Evolutionary conservation across 2,329 filamentous ascomycete species (phyloP), one percentile per base, ranked within the genome.

Genomic region (Fusarium albidum): DNA sequence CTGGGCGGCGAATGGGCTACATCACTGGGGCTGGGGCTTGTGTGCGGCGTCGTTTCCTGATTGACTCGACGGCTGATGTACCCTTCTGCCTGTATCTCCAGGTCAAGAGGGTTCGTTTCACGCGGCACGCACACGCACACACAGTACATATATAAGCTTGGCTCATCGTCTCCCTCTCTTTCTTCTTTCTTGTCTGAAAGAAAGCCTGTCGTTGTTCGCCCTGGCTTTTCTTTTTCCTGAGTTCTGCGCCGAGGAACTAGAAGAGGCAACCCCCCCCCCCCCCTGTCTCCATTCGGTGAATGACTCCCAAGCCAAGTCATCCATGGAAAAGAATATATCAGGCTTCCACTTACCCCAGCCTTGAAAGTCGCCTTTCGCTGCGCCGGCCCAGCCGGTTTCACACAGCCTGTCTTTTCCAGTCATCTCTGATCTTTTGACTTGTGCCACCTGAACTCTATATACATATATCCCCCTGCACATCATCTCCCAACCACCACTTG

Each of bases 61-160:
- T 17, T 39, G 41, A 13, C 15, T 15, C 25, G 38, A 55, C 40
- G 47, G 50, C 57, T 59, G 57, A 58, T 60, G 47, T 34, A 39
- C 47, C 41, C 51, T 35, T 55, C 49, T 63, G 59, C 43, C 34
- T 57, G 45, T 53, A 53, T 63, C 56, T 63, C 33, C 47, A 26
- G n/a, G n/a, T n/a, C n/a, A n/a, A n/a, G n/a, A n/a, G n/a, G n/a
- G n/a, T n/a, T 41, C 37, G 33, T 43, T 37, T 45, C 34, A 14
- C 39, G 41, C 52, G 45, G 49, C 49, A 44, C 45, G 21, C 21
- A 21, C n/a, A n/a, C n/a, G n/a, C n/a, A 21, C 21, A 21, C 7
- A 7, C 21, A 21, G 21, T 55, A 65, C 66, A 65, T 66, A 66
- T 62, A 25, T 56, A 42, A 55, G 52, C 29, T n/a, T n/a, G n/a